Evolutionary conservation across 345 rosid species (phyloP), one percentile per base, ranked within the genome.

Genomic region (Garcia nutans): DNA sequence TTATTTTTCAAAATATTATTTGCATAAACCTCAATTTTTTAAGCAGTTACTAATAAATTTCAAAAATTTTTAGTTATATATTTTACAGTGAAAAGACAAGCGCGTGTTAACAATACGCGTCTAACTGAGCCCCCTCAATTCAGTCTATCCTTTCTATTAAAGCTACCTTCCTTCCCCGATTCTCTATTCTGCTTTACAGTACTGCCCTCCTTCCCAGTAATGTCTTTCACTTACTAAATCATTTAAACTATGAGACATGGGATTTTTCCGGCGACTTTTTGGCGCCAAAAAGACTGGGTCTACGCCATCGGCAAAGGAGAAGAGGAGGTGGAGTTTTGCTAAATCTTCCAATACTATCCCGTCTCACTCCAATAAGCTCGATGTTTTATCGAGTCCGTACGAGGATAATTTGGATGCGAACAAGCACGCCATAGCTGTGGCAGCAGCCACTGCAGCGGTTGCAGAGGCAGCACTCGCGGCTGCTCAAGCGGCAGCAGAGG

Each of bases 231-330:
- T 57, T 52, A 1, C 58, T 28, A 26, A 19, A 54, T 54, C 54
- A 44, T 68, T 28, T 47, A 63, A 47, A 45, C 64, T 50, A 86
- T 86, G 92, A 85, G 67, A 79, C 54, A 88, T 94, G 98, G 97
- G 98, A 31, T 80, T 92, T 44, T 80, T 94, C 79, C 90, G 92
- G 75, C 83, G 92, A 83, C 86, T 94, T 33, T 94, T 94, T 70
- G 90, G 97, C 59, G 57, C 78, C 73, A 89, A 78, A 68, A 88
- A 78, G 74, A 47, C 84, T 6, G 75, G 77, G 2, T 61, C 81
- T 1, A 26, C 78, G 71, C 37, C 81, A 12, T 65, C 80, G 54
- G 49, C 70, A 68, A 80, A 76, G 79, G 77, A 74, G 10, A 79
- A 70, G 58, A 63, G 56, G 56, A 19, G 76, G 26, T 67, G 81